Evolutionary conservation across 805 yeast genomes (phyloP).

Genomic region (Sugiyamaella floridensis): DNA sequence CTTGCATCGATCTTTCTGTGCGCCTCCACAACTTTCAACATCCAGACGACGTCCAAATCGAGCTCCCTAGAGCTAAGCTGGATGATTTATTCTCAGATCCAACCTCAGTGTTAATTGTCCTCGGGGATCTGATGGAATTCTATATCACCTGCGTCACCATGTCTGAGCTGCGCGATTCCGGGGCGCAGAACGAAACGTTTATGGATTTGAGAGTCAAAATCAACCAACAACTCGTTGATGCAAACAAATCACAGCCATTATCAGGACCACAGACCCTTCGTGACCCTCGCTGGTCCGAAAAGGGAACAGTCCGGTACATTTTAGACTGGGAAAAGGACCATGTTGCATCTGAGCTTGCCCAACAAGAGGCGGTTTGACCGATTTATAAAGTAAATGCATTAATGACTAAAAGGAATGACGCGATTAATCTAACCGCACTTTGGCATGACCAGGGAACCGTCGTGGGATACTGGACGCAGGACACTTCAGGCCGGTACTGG

Average conservation of each 20-base stretch:
- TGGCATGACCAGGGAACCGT: not conserved
- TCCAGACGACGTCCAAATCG: slow-evolving; percentile 36
- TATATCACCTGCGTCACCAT: slow-evolving; percentile 51
- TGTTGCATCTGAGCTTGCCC: slow-evolving; percentile 3
- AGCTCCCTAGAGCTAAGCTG: slow-evolving; percentile 23
- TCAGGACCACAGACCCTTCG: slow-evolving; percentile 19
- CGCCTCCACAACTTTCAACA: no score
- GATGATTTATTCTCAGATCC: slow-evolving; percentile 24
- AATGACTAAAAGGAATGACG: not conserved
- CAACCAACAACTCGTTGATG: slow-evolving; percentile 37
- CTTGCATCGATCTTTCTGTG: slow-evolving; percentile 53
- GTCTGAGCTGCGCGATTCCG: slow-evolving; percentile 40
- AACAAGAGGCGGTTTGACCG: no score
- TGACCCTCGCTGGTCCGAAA: slow-evolving; percentile 30
- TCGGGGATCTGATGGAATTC: slow-evolving; percentile 51
- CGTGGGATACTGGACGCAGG: not conserved
- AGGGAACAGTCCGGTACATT: slow-evolving; percentile 29
- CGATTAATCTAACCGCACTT: not conserved
- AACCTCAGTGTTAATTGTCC: slow-evolving; percentile 38
- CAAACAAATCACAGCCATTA: slow-evolving; percentile 32
- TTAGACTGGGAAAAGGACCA: slow-evolving; percentile 25
- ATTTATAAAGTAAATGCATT: not conserved
- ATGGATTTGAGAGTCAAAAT: slow-evolving; percentile 23
- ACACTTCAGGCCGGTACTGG: not conserved
- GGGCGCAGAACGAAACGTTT: slow-evolving; percentile 10